Evolutionary conservation across 73 alveolate species (phyloP).

Genomic region (Paramecium sexaurelia): DNA sequence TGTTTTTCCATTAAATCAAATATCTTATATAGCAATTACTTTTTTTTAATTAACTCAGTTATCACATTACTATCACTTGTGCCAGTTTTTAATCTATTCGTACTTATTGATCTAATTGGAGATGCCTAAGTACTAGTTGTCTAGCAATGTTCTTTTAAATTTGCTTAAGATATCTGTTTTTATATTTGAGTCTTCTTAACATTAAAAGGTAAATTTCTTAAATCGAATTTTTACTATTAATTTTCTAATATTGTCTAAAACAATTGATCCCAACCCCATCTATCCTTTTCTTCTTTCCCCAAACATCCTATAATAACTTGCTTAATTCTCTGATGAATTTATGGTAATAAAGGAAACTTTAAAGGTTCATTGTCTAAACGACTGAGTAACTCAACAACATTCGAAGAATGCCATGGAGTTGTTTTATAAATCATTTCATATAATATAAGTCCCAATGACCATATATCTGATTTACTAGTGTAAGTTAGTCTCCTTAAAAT

Average conservation of each 20-base stretch:
- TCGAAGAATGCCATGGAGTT: conserved; percentile 80
- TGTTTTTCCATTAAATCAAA: conserved; percentile 4
- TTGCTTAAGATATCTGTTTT: background rate
- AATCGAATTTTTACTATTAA: background rate
- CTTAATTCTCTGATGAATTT: background rate
- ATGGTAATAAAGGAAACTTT: conserved; percentile 36
- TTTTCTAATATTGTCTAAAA: background rate
- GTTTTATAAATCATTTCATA: conserved; percentile 83
- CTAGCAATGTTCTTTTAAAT: background rate
- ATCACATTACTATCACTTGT: background rate
- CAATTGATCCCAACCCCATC: conserved; percentile 42
- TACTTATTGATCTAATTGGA: background rate
- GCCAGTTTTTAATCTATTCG: background rate
- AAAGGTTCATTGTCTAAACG: conserved; percentile 35
- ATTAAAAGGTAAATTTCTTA: background rate
- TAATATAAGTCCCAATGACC: conserved; percentile 87
- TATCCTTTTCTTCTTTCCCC: background rate
- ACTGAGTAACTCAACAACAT: conserved; percentile 58
- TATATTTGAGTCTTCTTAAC: background rate
- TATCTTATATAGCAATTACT: background rate
- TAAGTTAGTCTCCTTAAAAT: conserved; percentile 78
- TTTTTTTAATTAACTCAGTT: conserved; percentile 19
- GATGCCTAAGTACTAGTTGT: conserved; percentile 24
- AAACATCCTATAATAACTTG: background rate
- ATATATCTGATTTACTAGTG: conserved; percentile 82